A percentile compares a stretch with the other conserved stretches of the same genome.
Evolutionary conservation across 306 rosid genomes (phyloP).

Genomic region (Senna tora): DNA sequence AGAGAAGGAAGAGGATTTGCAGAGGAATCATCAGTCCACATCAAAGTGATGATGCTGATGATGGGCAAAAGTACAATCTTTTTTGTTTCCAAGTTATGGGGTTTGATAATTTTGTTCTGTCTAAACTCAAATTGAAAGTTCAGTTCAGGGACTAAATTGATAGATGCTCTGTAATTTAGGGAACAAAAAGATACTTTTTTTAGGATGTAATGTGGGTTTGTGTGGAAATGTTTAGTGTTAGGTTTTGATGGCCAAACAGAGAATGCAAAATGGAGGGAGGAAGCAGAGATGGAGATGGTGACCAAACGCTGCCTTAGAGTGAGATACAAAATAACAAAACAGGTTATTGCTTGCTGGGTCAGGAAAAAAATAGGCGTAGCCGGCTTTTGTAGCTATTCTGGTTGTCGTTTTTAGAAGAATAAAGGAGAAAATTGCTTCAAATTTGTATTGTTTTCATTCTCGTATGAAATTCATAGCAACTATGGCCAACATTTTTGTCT

Average conservation of each 20-base stretch:
- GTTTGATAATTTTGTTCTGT: no score
- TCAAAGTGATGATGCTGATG: slow-evolving; percentile 50
- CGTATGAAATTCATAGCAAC: not conserved
- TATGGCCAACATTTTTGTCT: slow-evolving; percentile 9
- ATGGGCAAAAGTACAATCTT: no score
- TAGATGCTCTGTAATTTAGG: no score
- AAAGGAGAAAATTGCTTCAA: not conserved
- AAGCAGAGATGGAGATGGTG: slow-evolving; percentile 1
- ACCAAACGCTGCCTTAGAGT: not conserved
- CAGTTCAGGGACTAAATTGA: no score
- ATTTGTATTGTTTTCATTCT: not conserved
- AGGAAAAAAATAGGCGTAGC: not conserved
- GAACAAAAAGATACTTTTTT: no score
- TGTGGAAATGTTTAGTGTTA: no score
- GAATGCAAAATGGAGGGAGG: not conserved
- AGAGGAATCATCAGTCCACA: slow-evolving; percentile 64
- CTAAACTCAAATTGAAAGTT: no score
- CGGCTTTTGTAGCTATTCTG: slow-evolving; percentile 19
- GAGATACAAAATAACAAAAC: not conserved
- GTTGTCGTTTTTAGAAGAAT: slow-evolving; percentile 34
- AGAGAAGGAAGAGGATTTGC: slow-evolving; percentile 45
- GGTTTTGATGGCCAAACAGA: no score
- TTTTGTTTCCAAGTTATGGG: no score
- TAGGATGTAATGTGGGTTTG: no score
- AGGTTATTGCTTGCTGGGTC: not conserved